Conservation (phyloP, 1,284 basidiomycete species). For the Cryptococcus sp. region DNA sequence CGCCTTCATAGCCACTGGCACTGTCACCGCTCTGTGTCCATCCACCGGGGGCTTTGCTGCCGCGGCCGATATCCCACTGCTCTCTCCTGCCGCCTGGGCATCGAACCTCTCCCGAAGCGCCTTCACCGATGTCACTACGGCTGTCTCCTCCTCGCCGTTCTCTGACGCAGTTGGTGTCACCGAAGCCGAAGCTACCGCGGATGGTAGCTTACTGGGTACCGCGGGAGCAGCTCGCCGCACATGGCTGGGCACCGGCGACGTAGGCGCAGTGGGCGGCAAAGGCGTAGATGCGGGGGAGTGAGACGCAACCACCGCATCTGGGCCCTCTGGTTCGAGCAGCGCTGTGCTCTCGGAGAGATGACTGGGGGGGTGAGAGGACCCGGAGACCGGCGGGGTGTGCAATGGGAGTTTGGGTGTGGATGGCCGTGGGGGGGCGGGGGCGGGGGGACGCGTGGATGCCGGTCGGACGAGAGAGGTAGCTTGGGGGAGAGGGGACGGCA, state of each 20-base stretch:
- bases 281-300: background rate
- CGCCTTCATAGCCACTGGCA: conserved; percentile 3
- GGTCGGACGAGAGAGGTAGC: background rate
- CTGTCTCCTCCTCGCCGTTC: conserved; percentile 6
- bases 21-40: background rate
- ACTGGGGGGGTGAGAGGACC: too few species aligned
- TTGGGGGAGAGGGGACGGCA: background rate
- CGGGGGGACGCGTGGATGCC: background rate
- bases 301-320: too few species aligned
- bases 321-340: background rate
- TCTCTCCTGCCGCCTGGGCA: background rate
- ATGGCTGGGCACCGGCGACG: background rate
- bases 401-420: conserved; percentile 13
- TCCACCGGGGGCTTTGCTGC: conserved; percentile 5
- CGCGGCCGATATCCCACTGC: conserved; percentile 3
- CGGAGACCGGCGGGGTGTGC: background rate
- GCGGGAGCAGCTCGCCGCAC: conserved; percentile 12
- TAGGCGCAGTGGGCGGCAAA: background rate
- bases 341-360: too few species aligned
- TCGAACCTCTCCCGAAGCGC: conserved; percentile 25
- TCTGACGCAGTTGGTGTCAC: conserved; percentile 13
- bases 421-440: background rate
- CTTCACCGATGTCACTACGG: conserved; percentile 20
- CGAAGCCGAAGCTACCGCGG: background rate
- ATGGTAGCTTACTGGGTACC: conserved; percentile 12